These are phyloP conservation scores for Cladosporium oxysporum DNA, from an alignment of 2,329 filamentous ascomycete genomes.

Conservation along the genomic window DNA sequence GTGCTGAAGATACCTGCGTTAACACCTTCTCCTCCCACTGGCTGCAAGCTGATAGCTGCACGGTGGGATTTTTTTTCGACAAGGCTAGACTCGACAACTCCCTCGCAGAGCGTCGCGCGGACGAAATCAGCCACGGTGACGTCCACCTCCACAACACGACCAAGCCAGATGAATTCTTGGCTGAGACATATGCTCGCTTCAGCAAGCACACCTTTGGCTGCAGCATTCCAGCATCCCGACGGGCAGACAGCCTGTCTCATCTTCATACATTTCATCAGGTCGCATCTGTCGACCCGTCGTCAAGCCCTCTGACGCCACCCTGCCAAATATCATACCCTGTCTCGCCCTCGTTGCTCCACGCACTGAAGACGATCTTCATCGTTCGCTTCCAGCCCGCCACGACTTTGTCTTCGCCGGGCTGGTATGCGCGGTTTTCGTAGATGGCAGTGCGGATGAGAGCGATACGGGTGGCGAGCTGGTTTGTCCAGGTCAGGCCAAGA, in stretches of 20 bases:
- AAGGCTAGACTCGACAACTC: neutral
- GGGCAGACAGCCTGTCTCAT: neutral
- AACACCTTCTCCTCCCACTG: neutral
- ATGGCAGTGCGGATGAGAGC: slow-evolving; percentile 72
- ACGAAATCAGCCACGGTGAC: neutral
- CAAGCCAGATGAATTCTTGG: neutral
- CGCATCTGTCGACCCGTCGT: neutral
- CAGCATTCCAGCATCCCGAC: neutral
- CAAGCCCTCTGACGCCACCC: slow-evolving; percentile 53
- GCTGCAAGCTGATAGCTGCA: neutral
- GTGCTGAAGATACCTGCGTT: neutral
- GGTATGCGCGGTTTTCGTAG: slow-evolving; percentile 45
- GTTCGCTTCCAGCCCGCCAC: slow-evolving; percentile 68
- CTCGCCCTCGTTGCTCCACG: slow-evolving; percentile 65
- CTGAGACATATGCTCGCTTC: neutral
- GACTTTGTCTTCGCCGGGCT: slow-evolving; percentile 44
- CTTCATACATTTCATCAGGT: neutral
- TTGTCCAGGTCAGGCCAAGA: slow-evolving; percentile 86
- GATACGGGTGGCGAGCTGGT: slow-evolving; percentile 80
- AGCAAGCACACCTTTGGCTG: neutral
- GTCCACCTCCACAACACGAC: neutral
- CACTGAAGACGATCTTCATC: slow-evolving; percentile 88
- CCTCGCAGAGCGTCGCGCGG: neutral
- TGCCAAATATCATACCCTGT: slow-evolving; percentile 75
- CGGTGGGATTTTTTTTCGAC: no score